Evolutionary conservation across 2,329 filamentous ascomycete genomes (phyloP), one percentile per base, ranked within the genome.

Genomic region (Plectosphaerella sp.): DNA sequence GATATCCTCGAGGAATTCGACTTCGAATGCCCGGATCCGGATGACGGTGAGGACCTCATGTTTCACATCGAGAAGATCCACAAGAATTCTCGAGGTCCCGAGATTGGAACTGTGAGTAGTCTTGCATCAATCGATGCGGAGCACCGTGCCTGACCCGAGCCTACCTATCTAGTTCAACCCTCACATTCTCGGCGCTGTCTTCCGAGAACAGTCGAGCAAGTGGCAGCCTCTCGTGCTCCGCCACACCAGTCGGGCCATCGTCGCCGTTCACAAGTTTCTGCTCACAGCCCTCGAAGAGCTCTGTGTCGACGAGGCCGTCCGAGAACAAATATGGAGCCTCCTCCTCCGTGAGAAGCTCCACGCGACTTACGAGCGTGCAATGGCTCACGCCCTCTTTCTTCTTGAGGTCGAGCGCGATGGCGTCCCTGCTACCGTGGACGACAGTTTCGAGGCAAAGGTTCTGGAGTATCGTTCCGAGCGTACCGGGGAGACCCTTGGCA

Each of bases 231-330:
- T 87, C 1, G 71, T 76, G 0, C 53, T 72, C 0, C 69, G 67
- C 0, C 80, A 85, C 54, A 68, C 82, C 5, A 75, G 74, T 53
- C 73, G 78, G 24, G 66, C 76, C 3, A 77, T 86, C 5, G 49
- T 68, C 0, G 52, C 78, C 0, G 74, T 84, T 0, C 81, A 87
- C 45, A 52, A 65, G 2, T 87, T 80, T 61, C 78, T 84, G 48
- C 48, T 52, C 2, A 59, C 57, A 0, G 62, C 78, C 0, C 64
- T 87, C 3, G 52, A 61, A 0, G 45, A 58, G 0, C 62, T 75
- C 7, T 82, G 78, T 46, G 59, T 64, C 0, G 78, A 86, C 46
- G 42, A 58, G 1, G 58, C 58, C 0, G 68, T 84, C 1, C 65
- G 70, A 0, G 57, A 66, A 0, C 64, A 72, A n/a, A 57, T 87